These are phyloP conservation scores for Boletus fagicola DNA, from an alignment of 768 basidiomycete genomes.

Conservation along the genomic window DNA sequence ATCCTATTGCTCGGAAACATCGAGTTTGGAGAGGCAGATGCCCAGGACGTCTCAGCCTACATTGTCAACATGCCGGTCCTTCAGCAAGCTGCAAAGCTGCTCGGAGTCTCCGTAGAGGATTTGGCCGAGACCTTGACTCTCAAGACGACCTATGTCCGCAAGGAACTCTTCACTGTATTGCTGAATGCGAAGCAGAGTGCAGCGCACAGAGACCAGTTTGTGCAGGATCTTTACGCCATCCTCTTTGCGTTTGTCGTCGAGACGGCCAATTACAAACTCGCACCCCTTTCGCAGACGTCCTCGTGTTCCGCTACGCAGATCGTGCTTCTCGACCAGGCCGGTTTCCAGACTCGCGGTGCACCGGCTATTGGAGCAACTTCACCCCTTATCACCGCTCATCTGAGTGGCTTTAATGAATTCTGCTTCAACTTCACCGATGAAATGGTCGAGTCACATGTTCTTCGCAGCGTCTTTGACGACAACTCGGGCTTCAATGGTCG, in stretches of 20 bases:
- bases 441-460: slow-evolving; percentile 54
- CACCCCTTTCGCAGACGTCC: slow-evolving; percentile 42
- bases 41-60: slow-evolving; percentile 52
- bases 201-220: slow-evolving; percentile 51
- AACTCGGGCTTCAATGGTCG: slow-evolving; percentile 43
- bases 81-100: slow-evolving; percentile 46
- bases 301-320: slow-evolving; percentile 46
- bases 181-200: slow-evolving; percentile 51
- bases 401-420: slow-evolving; percentile 62
- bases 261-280: slow-evolving; percentile 57
- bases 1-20: slow-evolving; percentile 60
- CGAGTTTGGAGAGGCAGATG: slow-evolving; percentile 54
- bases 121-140: slow-evolving; percentile 53
- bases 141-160: slow-evolving; percentile 56
- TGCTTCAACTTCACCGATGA: slow-evolving; percentile 60
- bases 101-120: slow-evolving; percentile 55
- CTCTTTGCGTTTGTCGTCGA: slow-evolving; percentile 63
- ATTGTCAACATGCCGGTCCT: slow-evolving; percentile 47
- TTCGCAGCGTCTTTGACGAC: slow-evolving; percentile 54
- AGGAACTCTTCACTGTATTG: slow-evolving; percentile 57
- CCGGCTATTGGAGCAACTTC: slow-evolving; percentile 39
- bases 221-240: slow-evolving; percentile 60
- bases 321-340: slow-evolving; percentile 52
- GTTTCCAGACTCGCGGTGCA: slow-evolving; percentile 54
- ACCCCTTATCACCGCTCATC: slow-evolving; percentile 54